phyloP scores from a whole-genome alignment of 2,329 filamentous ascomycete genomes.

The Hypoxylon sp. region DNA sequence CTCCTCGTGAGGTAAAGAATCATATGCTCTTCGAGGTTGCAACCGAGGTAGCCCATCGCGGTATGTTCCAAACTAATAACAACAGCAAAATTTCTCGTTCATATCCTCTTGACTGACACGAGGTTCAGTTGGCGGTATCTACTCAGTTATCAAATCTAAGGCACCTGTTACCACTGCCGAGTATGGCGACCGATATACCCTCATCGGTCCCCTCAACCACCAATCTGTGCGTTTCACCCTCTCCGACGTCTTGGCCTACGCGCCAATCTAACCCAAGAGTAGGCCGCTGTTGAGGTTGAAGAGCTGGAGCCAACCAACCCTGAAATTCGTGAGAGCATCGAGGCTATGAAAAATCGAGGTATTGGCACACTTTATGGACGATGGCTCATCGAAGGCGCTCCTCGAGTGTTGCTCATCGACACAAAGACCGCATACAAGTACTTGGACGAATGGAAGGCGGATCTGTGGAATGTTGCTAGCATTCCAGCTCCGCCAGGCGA shows the following conservation, averaged over 20 bases:
- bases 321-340: slow-evolving; percentile 82
- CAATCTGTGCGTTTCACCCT: slow-evolving; percentile 71
- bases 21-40: slow-evolving; percentile 97
- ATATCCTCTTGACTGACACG: slow-evolving; percentile 38
- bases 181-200: slow-evolving; percentile 96
- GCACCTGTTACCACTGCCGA: slow-evolving; percentile 96
- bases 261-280: slow-evolving; percentile 9
- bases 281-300: slow-evolving; percentile 98
- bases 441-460: slow-evolving; percentile 95
- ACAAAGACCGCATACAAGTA: slow-evolving; percentile 92
- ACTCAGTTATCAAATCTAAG: slow-evolving; percentile 99
- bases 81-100: too few species aligned
- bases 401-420: slow-evolving; percentile 91
- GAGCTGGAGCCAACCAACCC: slow-evolving; percentile 85
- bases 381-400: slow-evolving; percentile 97
- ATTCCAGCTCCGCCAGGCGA: slow-evolving; percentile 94
- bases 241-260: slow-evolving; percentile 36
- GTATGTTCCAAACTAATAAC: slow-evolving; percentile 65
- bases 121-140: slow-evolving; percentile 88
- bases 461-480: slow-evolving; percentile 90
- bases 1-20: slow-evolving; percentile 81
- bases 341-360: slow-evolving; percentile 91
- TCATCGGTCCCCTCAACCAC: slow-evolving; percentile 93
- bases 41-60: slow-evolving; percentile 96
- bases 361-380: slow-evolving; percentile 91